Percentiles rank a stretch among this genome's conserved stretches.
Evolutionary conservation across 768 basidiomycete species (phyloP).

Genomic region (Suillus decipiens): DNA sequence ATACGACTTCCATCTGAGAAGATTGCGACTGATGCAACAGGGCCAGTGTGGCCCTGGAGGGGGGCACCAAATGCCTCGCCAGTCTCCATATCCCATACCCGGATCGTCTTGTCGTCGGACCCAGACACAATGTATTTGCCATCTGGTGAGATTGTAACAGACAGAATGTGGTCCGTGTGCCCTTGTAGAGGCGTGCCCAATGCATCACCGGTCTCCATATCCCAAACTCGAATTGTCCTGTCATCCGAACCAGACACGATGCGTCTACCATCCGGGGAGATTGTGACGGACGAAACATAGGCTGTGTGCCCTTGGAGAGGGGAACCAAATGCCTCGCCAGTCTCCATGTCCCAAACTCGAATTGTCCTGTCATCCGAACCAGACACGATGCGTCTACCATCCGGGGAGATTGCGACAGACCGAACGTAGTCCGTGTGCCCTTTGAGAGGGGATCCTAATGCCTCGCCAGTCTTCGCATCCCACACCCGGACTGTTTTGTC

Average conservation of each 20-base stretch:
- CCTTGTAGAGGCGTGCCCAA: neutral
- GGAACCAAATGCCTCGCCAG: neutral
- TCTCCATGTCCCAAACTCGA: conserved; percentile 2
- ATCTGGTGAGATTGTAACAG: neutral
- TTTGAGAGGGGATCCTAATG: neutral
- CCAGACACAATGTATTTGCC: neutral
- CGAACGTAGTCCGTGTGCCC: conserved; percentile 7
- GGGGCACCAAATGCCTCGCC: neutral
- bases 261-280: conserved; percentile 6
- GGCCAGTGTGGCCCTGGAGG: neutral
- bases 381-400: neutral
- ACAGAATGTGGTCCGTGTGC: neutral
- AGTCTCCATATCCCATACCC: neutral
- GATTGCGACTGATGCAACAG: neutral
- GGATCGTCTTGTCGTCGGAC: neutral
- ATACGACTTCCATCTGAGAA: neutral
- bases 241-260: neutral
- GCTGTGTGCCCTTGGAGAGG: no score
- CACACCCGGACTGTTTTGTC: conserved; percentile 8
- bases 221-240: conserved; percentile 4
- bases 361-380: neutral
- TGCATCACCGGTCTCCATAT: neutral
- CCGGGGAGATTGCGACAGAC: conserved; percentile 13
- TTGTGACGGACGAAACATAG: neutral
- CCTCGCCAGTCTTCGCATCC: neutral